Percentiles rank a stretch among this genome's conserved stretches.
These are phyloP conservation scores for Monilinia vaccinii-corymbosi DNA, from an alignment of 2,329 filamentous ascomycete species.

Conservation along the genomic window DNA sequence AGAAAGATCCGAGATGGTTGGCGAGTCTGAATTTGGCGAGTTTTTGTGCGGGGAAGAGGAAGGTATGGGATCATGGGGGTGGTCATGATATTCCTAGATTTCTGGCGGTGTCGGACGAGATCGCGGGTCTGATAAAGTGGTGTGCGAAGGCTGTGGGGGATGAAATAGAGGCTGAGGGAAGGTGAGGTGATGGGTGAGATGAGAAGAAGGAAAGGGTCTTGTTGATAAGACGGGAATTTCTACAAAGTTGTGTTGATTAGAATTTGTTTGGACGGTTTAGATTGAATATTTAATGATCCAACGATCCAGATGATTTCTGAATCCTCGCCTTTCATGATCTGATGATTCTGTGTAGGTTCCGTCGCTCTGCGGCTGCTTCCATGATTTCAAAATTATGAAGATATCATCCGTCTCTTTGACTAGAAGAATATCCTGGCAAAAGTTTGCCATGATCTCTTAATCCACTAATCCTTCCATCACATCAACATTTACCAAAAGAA, in stretches of 20 bases:
- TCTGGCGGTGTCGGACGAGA: constrained; percentile 25
- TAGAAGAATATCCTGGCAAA: too few relatives aligned
- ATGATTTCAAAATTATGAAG: too few relatives aligned
- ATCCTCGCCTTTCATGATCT: too few relatives aligned
- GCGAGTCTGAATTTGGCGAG: constrained; percentile 32
- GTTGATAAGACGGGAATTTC: not conserved
- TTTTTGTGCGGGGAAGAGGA: constrained; percentile 28
- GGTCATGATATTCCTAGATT: constrained; percentile 36
- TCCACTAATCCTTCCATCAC: too few relatives aligned
- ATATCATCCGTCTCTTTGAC: too few relatives aligned
- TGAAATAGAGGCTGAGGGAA: not conserved
- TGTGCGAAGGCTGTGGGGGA: not conserved
- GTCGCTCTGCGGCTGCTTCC: too few relatives aligned
- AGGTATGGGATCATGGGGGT: constrained; percentile 33
- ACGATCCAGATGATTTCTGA: too few relatives aligned
- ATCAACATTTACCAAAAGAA: too few relatives aligned
- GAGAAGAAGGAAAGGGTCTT: not conserved
- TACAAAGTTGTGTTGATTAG: not conserved
- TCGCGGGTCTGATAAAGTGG: constrained; percentile 24
- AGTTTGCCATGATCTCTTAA: too few relatives aligned
- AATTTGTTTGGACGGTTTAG: not conserved
- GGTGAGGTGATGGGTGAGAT: not conserved
- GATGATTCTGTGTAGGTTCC: too few relatives aligned
- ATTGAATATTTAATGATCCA: not conserved
- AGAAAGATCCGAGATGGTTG: constrained; percentile 33